Evolutionary conservation across 108 stramenopile species (phyloP).

Genomic region (Discostella stelligeroides): DNA sequence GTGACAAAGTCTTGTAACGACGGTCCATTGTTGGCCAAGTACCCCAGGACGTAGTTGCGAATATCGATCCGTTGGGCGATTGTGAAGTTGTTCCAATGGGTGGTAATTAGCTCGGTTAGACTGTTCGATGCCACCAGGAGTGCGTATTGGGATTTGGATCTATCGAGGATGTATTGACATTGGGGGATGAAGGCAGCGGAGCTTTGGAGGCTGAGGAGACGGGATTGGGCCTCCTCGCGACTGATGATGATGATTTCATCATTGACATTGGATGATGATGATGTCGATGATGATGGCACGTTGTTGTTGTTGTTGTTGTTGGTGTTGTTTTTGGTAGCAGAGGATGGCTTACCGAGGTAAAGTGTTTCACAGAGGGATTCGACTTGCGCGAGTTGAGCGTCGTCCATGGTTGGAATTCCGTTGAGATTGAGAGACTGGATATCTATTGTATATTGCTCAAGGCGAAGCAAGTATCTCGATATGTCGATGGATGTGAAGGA

Average conservation of each 20-base stretch:
- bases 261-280: too few species aligned
- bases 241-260: constrained; percentile 58
- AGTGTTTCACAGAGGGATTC: constrained; percentile 95
- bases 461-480: too few species aligned
- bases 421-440: too few species aligned
- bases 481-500: too few species aligned
- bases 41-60: constrained; percentile 94
- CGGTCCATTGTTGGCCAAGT: constrained; percentile 94
- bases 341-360: constrained; percentile 77
- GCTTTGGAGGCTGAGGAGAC: constrained; percentile 90
- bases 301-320: too few species aligned
- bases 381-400: constrained; percentile 88
- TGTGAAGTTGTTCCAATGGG: constrained; percentile 96
- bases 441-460: too few species aligned
- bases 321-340: constrained; percentile 26
- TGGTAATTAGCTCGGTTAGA: constrained; percentile 92
- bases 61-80: constrained; percentile 93
- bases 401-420: constrained; percentile 92
- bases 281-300: background rate
- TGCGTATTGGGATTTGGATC: constrained; percentile 90
- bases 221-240: constrained; percentile 83
- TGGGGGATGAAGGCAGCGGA: constrained; percentile 96
- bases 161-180: constrained; percentile 97
- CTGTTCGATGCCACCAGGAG: constrained; percentile 91
- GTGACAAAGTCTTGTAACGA: constrained; percentile 88